phyloP scores from a whole-genome alignment of 225 moss, liverwort and hornwort species.

The Pseudoscleropodium purum region DNA sequence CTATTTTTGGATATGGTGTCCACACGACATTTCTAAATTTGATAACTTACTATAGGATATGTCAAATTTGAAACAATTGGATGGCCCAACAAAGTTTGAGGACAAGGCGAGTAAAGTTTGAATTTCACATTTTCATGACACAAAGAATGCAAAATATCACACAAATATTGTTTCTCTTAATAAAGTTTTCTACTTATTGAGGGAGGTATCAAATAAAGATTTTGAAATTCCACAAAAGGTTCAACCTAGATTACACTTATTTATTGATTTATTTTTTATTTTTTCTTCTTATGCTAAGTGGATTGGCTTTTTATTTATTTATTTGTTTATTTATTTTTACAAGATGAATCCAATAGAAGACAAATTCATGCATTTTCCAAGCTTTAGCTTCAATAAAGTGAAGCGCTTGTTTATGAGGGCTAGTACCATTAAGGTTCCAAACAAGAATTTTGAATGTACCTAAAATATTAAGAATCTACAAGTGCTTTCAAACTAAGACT shows the following conservation, averaged over 20 bases:
- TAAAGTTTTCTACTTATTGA: background rate
- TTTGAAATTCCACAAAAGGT: background rate
- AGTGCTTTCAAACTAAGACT: background rate
- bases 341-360: background rate
- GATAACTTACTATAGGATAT: too few species aligned
- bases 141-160: too few species aligned
- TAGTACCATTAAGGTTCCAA: rapidly evolving
- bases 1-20: background rate
- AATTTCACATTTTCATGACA: too few species aligned
- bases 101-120: too few species aligned
- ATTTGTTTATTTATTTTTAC: background rate
- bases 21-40: background rate
- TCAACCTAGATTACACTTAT: background rate
- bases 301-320: background rate
- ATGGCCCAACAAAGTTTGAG: too few species aligned
- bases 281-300: rapidly evolving
- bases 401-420: rapidly evolving
- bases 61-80: too few species aligned
- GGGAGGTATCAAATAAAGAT: background rate
- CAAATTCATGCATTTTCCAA: background rate
- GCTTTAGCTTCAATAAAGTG: background rate
- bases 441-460: background rate
- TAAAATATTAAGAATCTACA: background rate
- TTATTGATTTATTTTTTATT: background rate
- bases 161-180: too few species aligned